phyloP scores from a whole-genome alignment of 805 yeast genomes.

The Cyberlindnera maritima region DNA sequence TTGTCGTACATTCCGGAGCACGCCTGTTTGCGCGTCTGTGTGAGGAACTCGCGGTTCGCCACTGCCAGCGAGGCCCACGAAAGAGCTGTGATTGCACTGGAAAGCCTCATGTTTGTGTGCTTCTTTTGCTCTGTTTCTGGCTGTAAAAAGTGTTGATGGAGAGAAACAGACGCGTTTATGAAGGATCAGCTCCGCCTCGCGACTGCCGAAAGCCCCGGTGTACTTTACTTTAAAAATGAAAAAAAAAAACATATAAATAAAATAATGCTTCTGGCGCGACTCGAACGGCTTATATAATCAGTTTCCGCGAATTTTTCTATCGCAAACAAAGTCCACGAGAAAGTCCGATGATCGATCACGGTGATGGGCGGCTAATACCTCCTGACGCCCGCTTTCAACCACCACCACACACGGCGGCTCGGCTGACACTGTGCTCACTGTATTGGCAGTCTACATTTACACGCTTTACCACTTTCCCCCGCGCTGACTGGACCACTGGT shows the following conservation, averaged over 20 bases:
- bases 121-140: background rate
- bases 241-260: too few relatives aligned
- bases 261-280: background rate
- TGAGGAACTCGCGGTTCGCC: constrained; percentile 47
- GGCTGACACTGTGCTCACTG: background rate
- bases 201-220: background rate
- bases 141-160: background rate
- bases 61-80: background rate
- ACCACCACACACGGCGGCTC: background rate
- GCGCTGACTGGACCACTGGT: background rate
- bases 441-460: background rate
- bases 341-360: too few relatives aligned
- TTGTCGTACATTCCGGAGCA: constrained; percentile 91
- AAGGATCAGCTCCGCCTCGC: background rate
- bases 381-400: background rate
- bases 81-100: background rate
- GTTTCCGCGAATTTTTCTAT: too few relatives aligned
- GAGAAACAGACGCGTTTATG: background rate
- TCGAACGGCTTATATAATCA: background rate
- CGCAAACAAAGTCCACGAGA: too few relatives aligned
- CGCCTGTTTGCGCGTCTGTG: constrained; percentile 53
- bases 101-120: background rate
- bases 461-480: background rate
- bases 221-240: too few relatives aligned
- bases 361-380: too few relatives aligned